Evolutionary conservation across 306 rosid genomes (phyloP).

Genomic region (Nissolia schottii): DNA sequence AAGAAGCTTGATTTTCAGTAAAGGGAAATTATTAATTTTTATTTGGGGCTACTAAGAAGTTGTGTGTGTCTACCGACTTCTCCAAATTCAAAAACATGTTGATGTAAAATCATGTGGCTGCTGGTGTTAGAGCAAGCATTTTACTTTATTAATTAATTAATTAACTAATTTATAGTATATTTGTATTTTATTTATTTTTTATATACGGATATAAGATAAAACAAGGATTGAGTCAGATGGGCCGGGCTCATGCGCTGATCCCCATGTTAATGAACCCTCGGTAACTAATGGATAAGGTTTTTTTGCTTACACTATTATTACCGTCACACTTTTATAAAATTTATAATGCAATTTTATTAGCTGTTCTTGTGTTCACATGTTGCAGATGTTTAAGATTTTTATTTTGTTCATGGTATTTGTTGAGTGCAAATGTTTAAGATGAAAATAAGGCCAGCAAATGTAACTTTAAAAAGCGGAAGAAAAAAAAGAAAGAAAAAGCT

Average conservation of each 20-base stretch:
- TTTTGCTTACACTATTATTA: slow-evolving; percentile 28
- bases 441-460: background rate
- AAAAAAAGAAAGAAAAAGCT: too few relatives aligned
- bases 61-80: slow-evolving; percentile 20
- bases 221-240: slow-evolving; percentile 33
- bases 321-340: background rate
- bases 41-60: background rate
- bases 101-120: slow-evolving; percentile 33
- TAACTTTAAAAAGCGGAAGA: background rate
- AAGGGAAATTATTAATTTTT: background rate
- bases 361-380: background rate
- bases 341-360: background rate
- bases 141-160: background rate
- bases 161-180: too few relatives aligned
- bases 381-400: background rate
- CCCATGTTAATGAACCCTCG: slow-evolving; percentile 40
- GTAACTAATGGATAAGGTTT: slow-evolving; percentile 50
- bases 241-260: slow-evolving; percentile 41
- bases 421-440: background rate
- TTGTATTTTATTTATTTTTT: slow-evolving; percentile 14
- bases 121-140: slow-evolving; percentile 25
- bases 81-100: slow-evolving; percentile 16
- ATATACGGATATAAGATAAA: slow-evolving; percentile 11
- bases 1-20: background rate
- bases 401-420: too few relatives aligned